A percentile compares a stretch with the other conserved stretches of the same genome.
Conservation (phyloP, 2,329 filamentous ascomycete species). For the Sarocladium oryzae region DNA sequence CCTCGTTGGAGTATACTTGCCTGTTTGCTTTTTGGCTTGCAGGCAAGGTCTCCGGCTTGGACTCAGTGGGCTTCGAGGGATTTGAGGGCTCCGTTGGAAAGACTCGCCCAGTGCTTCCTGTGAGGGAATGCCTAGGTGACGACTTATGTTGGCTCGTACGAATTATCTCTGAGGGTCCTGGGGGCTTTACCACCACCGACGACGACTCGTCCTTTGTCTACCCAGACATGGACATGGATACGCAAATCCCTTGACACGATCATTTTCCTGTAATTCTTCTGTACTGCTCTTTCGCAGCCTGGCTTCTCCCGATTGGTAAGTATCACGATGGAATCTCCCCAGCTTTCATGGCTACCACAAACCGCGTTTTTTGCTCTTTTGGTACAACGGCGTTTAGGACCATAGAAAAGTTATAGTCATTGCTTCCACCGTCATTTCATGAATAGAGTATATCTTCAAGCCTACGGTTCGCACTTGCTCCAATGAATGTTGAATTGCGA, state of each 20-base stretch:
- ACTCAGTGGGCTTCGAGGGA: constrained; percentile 33
- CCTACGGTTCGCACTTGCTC: not conserved
- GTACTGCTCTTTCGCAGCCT: constrained; percentile 5
- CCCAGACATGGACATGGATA: not conserved
- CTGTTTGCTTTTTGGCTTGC: constrained; percentile 26
- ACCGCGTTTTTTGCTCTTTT: not conserved
- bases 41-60: constrained; percentile 18
- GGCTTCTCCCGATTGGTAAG: constrained; percentile 9
- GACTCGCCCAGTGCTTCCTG: constrained; percentile 12
- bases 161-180: constrained; percentile 31
- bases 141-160: constrained; percentile 27
- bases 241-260: not conserved
- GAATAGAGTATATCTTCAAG: not conserved
- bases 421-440: no score
- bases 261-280: constrained; percentile 3
- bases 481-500: not conserved
- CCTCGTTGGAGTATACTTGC: constrained; percentile 18
- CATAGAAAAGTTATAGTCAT: not conserved
- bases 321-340: constrained; percentile 5
- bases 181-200: constrained; percentile 22
- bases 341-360: constrained; percentile 4
- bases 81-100: constrained; percentile 29
- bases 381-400: not conserved
- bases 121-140: constrained; percentile 16
- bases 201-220: not conserved